phyloP scores from a whole-genome alignment of 192 early-diverging fungal genomes.

The Coemansia sp. region DNA sequence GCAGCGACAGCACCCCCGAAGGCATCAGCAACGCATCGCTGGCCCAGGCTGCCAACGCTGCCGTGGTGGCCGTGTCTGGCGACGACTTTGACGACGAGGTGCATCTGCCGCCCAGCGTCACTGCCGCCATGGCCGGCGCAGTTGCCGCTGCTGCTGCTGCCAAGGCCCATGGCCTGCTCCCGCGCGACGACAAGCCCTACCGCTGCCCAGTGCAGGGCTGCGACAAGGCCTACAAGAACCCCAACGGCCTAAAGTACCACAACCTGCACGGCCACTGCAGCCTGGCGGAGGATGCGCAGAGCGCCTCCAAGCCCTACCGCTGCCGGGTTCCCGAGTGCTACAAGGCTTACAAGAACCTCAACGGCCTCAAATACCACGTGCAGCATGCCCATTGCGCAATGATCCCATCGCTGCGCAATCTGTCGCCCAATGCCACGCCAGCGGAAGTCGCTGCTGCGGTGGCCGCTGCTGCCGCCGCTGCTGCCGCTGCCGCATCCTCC shows the following conservation, averaged over 20 bases:
- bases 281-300: conserved; percentile 58
- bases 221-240: conserved; percentile 97
- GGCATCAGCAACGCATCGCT: conserved; percentile 20
- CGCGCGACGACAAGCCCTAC: conserved; percentile 79
- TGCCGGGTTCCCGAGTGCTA: conserved; percentile 82
- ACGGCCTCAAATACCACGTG: conserved; percentile 93
- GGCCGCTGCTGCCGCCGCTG: conserved; percentile 57
- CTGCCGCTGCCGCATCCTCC: conserved; percentile 28
- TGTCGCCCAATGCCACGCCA: conserved; percentile 55
- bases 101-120: conserved; percentile 55
- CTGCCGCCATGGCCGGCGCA: conserved; percentile 52
- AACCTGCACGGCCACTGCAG: conserved; percentile 91
- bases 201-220: conserved; percentile 83
- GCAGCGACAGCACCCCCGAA: conserved; percentile 6
- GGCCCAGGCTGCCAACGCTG: conserved; percentile 38
- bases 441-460: conserved; percentile 62
- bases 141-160: conserved; percentile 44
- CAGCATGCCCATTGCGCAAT: conserved; percentile 79
- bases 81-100: conserved; percentile 48
- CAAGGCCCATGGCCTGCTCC: conserved; percentile 47
- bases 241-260: conserved; percentile 98
- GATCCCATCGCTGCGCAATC: conserved; percentile 47
- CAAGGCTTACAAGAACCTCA: conserved; percentile 95
- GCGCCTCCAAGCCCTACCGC: conserved; percentile 64
- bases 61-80: conserved; percentile 27